Percentiles rank a stretch among this genome's conserved stretches.
These are phyloP conservation scores for Solanum rostratum DNA, from an alignment of 257 asterid genomes.

Conservation along the genomic window DNA sequence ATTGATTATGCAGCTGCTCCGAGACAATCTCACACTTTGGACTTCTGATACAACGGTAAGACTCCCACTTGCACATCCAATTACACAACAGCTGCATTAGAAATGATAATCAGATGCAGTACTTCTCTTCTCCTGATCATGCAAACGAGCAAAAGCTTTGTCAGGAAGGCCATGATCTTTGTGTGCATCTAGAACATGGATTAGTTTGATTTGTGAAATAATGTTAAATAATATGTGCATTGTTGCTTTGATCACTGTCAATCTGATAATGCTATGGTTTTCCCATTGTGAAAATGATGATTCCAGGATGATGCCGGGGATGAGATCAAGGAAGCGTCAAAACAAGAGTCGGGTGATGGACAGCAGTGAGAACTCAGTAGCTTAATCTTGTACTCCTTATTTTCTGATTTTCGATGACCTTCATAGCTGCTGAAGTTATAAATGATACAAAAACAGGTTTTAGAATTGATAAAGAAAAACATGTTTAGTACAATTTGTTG, in stretches of 20 bases:
- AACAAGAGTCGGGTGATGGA: constrained; percentile 37
- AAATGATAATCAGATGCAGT: neutral
- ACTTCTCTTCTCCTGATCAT: neutral
- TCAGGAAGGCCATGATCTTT: neutral
- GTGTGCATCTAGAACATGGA: neutral
- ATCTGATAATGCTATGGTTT: neutral
- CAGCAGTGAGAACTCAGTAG: constrained; percentile 21
- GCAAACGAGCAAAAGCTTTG: neutral
- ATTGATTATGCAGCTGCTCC: constrained; percentile 61
- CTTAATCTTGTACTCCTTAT: constrained; percentile 14
- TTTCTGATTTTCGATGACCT: neutral
- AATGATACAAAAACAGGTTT: neutral
- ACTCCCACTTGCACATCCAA: neutral
- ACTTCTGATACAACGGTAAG: constrained; percentile 44
- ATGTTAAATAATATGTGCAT: neutral
- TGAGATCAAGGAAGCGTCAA: constrained; percentile 56
- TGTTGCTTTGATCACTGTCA: neutral
- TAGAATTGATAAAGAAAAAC: neutral
- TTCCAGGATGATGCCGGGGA: constrained; percentile 57
- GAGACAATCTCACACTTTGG: constrained; percentile 56
- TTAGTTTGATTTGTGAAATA: neutral
- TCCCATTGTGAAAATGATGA: neutral
- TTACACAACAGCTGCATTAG: neutral
- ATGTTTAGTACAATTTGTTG: neutral
- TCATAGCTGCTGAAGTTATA: neutral